Evolutionary conservation across 495 filamentous ascomycete genomes (phyloP).

Genomic region (Hypoxylon fuscum): DNA sequence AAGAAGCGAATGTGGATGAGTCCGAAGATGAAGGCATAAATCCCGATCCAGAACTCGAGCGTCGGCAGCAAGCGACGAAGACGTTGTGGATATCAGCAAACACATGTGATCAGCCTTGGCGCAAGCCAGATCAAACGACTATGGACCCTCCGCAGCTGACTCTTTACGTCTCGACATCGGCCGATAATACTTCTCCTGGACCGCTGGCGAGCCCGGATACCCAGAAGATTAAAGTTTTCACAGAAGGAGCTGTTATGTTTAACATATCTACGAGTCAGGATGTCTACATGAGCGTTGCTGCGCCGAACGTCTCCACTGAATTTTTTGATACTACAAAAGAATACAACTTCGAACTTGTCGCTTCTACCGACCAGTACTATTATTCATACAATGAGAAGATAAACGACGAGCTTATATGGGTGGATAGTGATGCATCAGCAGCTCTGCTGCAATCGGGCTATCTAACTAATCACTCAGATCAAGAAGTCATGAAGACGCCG

Average conservation of each 20-base stretch:
- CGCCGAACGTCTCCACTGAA: slow-evolving; percentile 63
- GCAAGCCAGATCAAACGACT: slow-evolving; percentile 49
- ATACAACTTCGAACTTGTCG: slow-evolving; percentile 82
- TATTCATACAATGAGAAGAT: slow-evolving; percentile 62
- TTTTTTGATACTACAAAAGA: slow-evolving; percentile 57
- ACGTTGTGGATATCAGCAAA: slow-evolving; percentile 82
- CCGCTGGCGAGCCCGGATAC: slow-evolving; percentile 60
- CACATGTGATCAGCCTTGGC: slow-evolving; percentile 76
- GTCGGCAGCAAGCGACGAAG: slow-evolving; percentile 46
- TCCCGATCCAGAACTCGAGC: slow-evolving; percentile 26
- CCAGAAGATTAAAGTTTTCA: slow-evolving; percentile 51
- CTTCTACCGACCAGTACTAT: slow-evolving; percentile 80
- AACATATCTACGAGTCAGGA: slow-evolving; percentile 63
- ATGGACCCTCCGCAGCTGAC: slow-evolving; percentile 72
- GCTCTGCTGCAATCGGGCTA: slow-evolving; percentile 81
- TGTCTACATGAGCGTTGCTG: slow-evolving; percentile 78
- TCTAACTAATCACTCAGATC: slow-evolving; percentile 58
- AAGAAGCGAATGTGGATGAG: slow-evolving; percentile 15
- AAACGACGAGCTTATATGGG: slow-evolving; percentile 65
- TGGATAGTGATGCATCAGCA: slow-evolving; percentile 81
- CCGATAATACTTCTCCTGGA: slow-evolving; percentile 72
- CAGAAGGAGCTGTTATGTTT: slow-evolving; percentile 69
- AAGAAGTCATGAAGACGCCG: slow-evolving; percentile 58
- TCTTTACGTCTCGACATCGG: slow-evolving; percentile 76
- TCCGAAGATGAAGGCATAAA: slow-evolving; percentile 7